Conservation (phyloP, 805 yeast genomes). For the Saccharomyces jurei region DNA sequence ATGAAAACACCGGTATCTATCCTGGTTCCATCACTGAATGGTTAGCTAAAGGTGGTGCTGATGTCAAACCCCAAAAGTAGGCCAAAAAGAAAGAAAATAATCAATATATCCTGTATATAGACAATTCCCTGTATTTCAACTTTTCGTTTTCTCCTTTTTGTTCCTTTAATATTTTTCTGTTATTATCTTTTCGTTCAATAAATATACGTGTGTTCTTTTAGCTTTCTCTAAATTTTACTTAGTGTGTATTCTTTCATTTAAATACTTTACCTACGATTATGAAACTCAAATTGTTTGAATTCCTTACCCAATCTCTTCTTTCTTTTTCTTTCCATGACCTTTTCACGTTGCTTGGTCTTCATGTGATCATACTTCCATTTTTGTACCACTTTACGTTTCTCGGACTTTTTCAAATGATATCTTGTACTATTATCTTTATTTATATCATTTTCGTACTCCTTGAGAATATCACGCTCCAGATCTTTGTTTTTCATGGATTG, state of each 20-base stretch:
- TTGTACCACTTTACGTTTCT: conserved; percentile 64
- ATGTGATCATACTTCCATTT: conserved; percentile 70
- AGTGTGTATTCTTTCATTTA: background rate
- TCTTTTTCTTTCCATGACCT: conserved; percentile 79
- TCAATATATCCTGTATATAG: background rate
- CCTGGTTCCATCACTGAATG: conserved; percentile 85
- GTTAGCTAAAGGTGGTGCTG: conserved; percentile 34
- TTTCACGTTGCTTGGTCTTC: conserved; percentile 66
- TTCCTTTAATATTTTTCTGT: background rate
- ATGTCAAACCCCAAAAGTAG: conserved; percentile 9
- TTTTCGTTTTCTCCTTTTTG: background rate
- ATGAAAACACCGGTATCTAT: conserved; percentile 75
- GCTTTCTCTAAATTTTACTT: background rate
- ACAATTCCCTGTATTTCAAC: background rate
- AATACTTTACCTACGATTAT: conserved; percentile 18
- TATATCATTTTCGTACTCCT: conserved; percentile 48
- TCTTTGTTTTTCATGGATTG: conserved; percentile 68
- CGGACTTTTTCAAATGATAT: conserved; percentile 58
- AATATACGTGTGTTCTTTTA: background rate
- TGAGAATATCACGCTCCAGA: conserved; percentile 56
- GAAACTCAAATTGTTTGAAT: conserved; percentile 45
- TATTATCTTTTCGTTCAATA: background rate
- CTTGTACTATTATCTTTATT: conserved; percentile 45
- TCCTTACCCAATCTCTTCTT: conserved; percentile 79
- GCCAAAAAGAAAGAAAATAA: background rate